Evolutionary conservation across 352 stramenopile genomes (phyloP), one percentile per base, ranked within the genome.

Genomic region (Globisporangium alternatum): DNA sequence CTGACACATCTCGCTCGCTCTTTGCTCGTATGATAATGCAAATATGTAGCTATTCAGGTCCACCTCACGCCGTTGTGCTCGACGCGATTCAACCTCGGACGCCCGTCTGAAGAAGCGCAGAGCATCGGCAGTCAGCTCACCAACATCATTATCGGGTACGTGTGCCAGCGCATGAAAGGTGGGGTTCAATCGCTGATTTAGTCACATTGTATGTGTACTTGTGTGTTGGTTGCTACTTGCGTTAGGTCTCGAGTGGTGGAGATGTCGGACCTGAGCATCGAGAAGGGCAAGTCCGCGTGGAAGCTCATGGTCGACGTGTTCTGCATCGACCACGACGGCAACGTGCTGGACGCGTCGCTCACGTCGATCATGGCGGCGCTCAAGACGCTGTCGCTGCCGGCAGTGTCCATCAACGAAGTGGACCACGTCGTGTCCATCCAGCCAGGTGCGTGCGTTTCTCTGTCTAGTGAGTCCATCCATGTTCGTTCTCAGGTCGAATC

Each of bases 231-330:
- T 17, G 17, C 5, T 43, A 60, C 5, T 41, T n/a, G n/a, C n/a
- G n/a, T n/a, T n/a, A 94, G 86, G 12, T 84, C 83, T 3, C 83
- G 82, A n/a, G 75, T 91, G 5, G 76, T 95, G 21, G 82, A 95
- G 65, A 89, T 95, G 78, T 82, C 82, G 56, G 80, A 83, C 22
- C 64, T 92, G 19, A 81, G 71, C 57, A 95, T 95, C 56, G 82
- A 83, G 44, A 81, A 77, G 30, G 79, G 86, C 54, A 87, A 91
- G 65, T 88, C 80, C 21, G 82, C 86, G 35, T 95, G 86, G 86
- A 90, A 90, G 60, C 70, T 95, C 47, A 76, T 93, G 65, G 66
- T 93, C n/a, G 83, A 91, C 56, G 82, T 93, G 8, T 88, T 88
- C 63, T 91, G 85, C 62, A 72, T 91, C 60, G 79, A 93, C 66